Percentiles rank a stretch among this genome's conserved stretches.
These are phyloP conservation scores for Ceratobasidium sp. DNA, from an alignment of 1,284 basidiomycete species.

Conservation along the genomic window DNA sequence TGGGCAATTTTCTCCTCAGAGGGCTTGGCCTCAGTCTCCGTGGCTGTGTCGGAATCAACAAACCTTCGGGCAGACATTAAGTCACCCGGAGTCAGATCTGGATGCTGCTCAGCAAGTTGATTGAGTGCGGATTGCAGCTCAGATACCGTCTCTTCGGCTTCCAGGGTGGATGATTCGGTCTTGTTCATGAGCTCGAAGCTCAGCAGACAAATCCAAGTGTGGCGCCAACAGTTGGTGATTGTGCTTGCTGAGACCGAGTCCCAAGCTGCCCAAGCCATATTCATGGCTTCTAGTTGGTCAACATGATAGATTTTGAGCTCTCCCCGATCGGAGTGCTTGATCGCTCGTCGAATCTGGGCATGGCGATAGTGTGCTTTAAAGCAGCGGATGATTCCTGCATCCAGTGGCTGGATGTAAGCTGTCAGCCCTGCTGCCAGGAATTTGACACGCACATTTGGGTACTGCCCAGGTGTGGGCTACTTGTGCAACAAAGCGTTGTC, in stretches of 20 bases:
- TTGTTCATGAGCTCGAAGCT: background rate
- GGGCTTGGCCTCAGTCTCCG: background rate
- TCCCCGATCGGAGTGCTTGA: conserved; percentile 41
- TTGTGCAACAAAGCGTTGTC: conserved; percentile 33
- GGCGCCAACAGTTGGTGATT: conserved; percentile 53
- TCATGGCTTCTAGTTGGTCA: conserved; percentile 52
- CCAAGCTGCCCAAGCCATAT: conserved; percentile 52
- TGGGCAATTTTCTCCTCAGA: background rate
- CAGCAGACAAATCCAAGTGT: conserved; percentile 44
- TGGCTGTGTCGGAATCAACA: background rate
- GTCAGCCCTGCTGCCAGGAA: conserved; percentile 35
- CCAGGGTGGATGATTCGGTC: background rate
- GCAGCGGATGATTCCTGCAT: conserved; percentile 36
- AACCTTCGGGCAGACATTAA: background rate
- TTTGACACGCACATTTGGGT: conserved; percentile 19
- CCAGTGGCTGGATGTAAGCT: conserved; percentile 29
- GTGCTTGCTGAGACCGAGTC: conserved; percentile 48
- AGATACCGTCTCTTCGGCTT: background rate
- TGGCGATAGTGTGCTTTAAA: conserved; percentile 41
- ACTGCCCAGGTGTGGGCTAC: background rate
- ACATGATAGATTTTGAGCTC: conserved; percentile 53
- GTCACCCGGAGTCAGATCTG: background rate
- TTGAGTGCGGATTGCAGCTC: background rate
- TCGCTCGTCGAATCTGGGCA: background rate
- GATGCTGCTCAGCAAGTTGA: background rate